Percentiles rank a stretch among this genome's conserved stretches.
Conservation (phyloP, 345 rosid species). For the Brassica incana region DNA sequence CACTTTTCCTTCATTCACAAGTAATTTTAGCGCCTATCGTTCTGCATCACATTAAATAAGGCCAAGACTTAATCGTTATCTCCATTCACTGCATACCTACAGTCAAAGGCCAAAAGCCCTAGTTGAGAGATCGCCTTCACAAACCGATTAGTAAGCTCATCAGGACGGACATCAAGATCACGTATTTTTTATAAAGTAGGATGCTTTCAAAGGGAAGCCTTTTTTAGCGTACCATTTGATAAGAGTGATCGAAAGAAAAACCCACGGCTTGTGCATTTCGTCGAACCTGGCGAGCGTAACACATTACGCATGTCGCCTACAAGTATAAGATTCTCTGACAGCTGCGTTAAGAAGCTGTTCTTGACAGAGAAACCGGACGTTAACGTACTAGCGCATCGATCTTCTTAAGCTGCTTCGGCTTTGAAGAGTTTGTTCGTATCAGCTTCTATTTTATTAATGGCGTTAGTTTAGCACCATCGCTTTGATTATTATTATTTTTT, state of each 20-base stretch:
- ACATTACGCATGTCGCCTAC: conserved; percentile 34
- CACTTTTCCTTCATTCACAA: conserved; percentile 45
- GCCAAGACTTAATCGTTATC: conserved; percentile 46
- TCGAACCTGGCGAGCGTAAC: conserved; percentile 50
- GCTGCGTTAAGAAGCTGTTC: conserved; percentile 47
- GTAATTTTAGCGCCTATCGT: conserved; percentile 42
- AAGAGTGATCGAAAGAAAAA: no score
- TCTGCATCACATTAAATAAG: conserved; percentile 41
- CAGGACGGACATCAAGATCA: conserved; percentile 40
- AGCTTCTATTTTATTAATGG: conserved; percentile 43
- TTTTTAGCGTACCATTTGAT: conserved; percentile 38
- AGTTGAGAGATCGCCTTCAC: conserved; percentile 44
- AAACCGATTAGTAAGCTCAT: conserved; percentile 48
- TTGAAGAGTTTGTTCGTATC: conserved; percentile 36
- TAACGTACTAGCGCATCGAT: conserved; percentile 42
- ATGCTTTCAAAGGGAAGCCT: conserved; percentile 33
- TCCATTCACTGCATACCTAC: conserved; percentile 43
- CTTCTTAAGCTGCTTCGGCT: conserved; percentile 41
- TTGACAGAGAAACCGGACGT: conserved; percentile 46
- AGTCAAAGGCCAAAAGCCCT: no score
- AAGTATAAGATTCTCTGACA: conserved; percentile 18
- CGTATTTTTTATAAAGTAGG: conserved; percentile 42
- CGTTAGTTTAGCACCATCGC: conserved; percentile 30
- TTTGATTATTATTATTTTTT: not conserved
- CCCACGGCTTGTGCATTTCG: conserved; percentile 55